Conservation (phyloP, 2,329 filamentous ascomycete species). For the Cercospora sp. region DNA sequence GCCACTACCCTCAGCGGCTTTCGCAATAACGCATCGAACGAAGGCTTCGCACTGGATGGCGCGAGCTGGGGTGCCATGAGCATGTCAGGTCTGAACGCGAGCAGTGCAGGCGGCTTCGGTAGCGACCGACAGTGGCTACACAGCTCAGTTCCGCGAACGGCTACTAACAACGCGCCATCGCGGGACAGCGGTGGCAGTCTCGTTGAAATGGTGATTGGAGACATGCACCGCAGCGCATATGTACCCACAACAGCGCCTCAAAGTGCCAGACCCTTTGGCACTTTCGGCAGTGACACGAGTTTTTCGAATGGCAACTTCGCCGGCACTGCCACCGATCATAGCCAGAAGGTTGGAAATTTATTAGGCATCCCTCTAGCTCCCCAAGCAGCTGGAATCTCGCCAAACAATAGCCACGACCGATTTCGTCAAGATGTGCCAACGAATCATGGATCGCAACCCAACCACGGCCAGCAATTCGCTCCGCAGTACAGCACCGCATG, state of each 20-base stretch:
- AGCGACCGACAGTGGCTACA: slow-evolving; percentile 15
- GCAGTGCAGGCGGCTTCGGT: background rate
- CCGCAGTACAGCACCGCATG: slow-evolving; percentile 9
- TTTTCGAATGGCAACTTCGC: slow-evolving; percentile 16
- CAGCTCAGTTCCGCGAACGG: background rate
- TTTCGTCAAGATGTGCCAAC: background rate
- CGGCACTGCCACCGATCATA: slow-evolving; percentile 11
- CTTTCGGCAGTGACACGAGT: slow-evolving; percentile 17
- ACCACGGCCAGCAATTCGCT: background rate
- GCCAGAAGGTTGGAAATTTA: slow-evolving; percentile 14
- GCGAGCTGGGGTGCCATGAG: slow-evolving; percentile 12
- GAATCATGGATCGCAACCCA: background rate
- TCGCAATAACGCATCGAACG: slow-evolving; percentile 16
- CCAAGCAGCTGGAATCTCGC: slow-evolving; percentile 13
- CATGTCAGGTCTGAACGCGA: slow-evolving; percentile 2
- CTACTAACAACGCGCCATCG: background rate
- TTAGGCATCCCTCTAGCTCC: slow-evolving; percentile 13
- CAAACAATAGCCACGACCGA: background rate
- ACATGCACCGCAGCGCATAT: slow-evolving; percentile 8
- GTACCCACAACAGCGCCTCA: background rate
- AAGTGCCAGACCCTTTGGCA: slow-evolving; percentile 6
- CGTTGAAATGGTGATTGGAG: slow-evolving; percentile 5
- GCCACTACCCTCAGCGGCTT: slow-evolving; percentile 14
- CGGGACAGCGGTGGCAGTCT: slow-evolving; percentile 2
- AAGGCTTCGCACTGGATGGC: slow-evolving; percentile 13